Percentiles rank a stretch among this genome's conserved stretches.
Evolutionary conservation across 176 grass and related monocot species (phyloP).

Genomic region (Oryza australiensis): DNA sequence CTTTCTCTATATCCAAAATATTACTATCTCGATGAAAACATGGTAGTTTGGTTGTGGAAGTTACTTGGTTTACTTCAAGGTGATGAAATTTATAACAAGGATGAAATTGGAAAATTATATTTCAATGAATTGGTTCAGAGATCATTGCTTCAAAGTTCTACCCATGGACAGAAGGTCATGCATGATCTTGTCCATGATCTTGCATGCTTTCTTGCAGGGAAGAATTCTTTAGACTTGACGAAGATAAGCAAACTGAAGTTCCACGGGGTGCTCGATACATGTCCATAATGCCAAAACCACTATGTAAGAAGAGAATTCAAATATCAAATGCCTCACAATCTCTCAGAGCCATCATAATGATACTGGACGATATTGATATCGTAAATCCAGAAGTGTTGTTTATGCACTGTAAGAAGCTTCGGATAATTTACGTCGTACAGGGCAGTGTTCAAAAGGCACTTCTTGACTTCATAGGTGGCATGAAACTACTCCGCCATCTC

Average conservation of each 20-base stretch:
- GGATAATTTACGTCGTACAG: background rate
- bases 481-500: background rate
- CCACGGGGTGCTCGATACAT: background rate
- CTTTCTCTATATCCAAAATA: slow-evolving; percentile 33
- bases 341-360: background rate
- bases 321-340: background rate
- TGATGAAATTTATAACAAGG: background rate
- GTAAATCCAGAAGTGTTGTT: background rate
- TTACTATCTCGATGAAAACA: slow-evolving; percentile 5
- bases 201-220: slow-evolving; percentile 20
- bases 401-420: background rate
- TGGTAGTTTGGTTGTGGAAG: slow-evolving; percentile 34
- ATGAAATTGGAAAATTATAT: slow-evolving; percentile 28
- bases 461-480: background rate
- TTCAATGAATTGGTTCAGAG: slow-evolving; percentile 29
- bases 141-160: background rate
- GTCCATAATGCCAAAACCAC: background rate
- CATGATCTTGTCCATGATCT: slow-evolving; percentile 15
- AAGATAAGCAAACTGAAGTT: background rate
- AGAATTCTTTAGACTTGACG: background rate
- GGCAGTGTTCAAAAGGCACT: background rate
- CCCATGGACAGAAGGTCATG: background rate
- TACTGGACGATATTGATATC: background rate
- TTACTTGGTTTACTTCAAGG: slow-evolving; percentile 16
- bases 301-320: background rate